Percentiles rank a stretch among this genome's conserved stretches.
These are phyloP conservation scores for Alternaria sp. DNA, from an alignment of 2,329 filamentous ascomycete genomes.

Conservation along the genomic window DNA sequence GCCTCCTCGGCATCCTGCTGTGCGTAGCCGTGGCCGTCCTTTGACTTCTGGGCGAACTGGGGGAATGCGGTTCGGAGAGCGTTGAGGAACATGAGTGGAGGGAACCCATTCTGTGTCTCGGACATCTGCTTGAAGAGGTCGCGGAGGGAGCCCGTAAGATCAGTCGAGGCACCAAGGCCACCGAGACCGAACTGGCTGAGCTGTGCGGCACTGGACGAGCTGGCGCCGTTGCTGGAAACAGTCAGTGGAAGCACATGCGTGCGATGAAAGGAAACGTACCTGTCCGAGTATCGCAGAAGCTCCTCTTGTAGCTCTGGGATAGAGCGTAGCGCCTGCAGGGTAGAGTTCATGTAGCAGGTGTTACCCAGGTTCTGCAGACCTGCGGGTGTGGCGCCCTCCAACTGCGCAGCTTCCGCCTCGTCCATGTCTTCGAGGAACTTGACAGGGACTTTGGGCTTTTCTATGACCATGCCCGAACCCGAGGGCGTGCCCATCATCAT, in stretches of 20 bases:
- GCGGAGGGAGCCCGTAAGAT: conserved; percentile 79
- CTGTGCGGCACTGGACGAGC: conserved; percentile 42
- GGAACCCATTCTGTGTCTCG: conserved; percentile 86
- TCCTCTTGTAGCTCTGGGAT: conserved; percentile 91
- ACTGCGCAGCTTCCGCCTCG: conserved; percentile 85
- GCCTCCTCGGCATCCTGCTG: conserved; percentile 99
- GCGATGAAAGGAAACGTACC: conserved; percentile 31
- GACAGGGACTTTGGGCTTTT: conserved; percentile 77
- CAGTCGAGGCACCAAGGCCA: conserved; percentile 67
- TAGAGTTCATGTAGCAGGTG: conserved; percentile 98
- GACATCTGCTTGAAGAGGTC: conserved; percentile 90
- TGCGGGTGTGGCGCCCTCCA: conserved; percentile 84
- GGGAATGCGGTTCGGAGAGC: conserved; percentile 82
- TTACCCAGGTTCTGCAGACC: conserved; percentile 94
- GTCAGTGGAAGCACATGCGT: conserved; percentile 19
- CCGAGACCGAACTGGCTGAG: conserved; percentile 64
- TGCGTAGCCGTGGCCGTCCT: conserved; percentile 84
- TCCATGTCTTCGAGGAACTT: conserved; percentile 99
- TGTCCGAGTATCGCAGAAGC: conserved; percentile 69
- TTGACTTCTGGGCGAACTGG: conserved; percentile 90
- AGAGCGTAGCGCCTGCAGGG: conserved; percentile 86
- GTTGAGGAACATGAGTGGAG: conserved; percentile 82
- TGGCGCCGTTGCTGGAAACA: conserved; percentile 36
- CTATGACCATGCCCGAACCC: conserved; percentile 68
- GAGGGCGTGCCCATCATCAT: conserved; percentile 97